Evolutionary conservation across 768 basidiomycete species (phyloP).

Genomic region (Podaxis carcinomalis): DNA sequence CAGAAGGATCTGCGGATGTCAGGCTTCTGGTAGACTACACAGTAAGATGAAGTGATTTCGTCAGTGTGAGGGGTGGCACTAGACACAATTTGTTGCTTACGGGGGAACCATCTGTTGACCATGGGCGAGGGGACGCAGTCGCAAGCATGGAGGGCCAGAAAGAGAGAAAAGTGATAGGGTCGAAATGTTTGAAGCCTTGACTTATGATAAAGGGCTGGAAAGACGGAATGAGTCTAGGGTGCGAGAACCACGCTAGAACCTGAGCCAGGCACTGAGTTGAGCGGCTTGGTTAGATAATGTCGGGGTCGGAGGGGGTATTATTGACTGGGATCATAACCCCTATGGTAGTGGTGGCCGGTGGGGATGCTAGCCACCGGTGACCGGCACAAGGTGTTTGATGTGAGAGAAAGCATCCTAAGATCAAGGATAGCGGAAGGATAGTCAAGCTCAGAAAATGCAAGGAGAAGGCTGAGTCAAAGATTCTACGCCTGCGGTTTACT

Average conservation of each 20-base stretch:
- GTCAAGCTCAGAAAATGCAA: not conserved
- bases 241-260: conserved; percentile 5
- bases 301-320: not conserved
- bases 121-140: not conserved
- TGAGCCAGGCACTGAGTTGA: not conserved
- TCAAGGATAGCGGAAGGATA: not conserved
- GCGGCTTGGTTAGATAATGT: not conserved
- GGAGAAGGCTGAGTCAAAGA: not conserved
- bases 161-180: not conserved
- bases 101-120: not conserved
- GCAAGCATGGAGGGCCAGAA: not conserved
- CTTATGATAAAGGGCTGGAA: not conserved
- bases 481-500: not conserved
- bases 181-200: not conserved
- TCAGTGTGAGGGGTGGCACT: not conserved
- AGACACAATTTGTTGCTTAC: not conserved
- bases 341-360: not conserved
- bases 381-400: not conserved
- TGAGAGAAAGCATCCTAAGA: not conserved
- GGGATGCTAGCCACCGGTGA: not conserved
- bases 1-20: not conserved
- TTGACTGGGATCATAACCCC: not conserved
- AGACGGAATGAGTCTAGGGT: conserved; percentile 1
- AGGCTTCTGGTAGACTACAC: not conserved
- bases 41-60: not conserved